Base-by-base conservation (phyloP, 768 basidiomycete genomes). In the Aureoboletus auriporus region DNA sequence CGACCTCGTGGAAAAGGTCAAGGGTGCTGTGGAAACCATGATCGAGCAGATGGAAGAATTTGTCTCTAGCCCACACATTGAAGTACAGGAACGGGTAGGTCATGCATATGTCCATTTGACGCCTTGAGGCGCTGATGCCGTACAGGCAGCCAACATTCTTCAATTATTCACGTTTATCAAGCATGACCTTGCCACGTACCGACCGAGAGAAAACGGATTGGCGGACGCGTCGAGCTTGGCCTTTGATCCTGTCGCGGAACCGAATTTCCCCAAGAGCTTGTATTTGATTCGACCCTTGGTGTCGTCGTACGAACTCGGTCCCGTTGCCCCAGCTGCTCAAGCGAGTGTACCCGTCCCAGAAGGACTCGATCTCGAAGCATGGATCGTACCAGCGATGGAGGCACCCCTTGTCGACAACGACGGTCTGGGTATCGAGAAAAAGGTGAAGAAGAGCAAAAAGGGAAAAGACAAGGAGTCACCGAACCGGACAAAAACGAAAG, bases 81-180 rank as follows among this genome's bases (percentile, higher is more conserved):
- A 97, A 60, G 85, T 97, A 10, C 93, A 96, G 69, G 94, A 98
- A 67, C 76, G 95, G 60, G 92, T 91, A 53, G 54, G 84, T 71
- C 27, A 8, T 30, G 28, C n/a, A 12, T 52, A 27, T 31, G 27
- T 38, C 33, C 1, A 6, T 39, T 13, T 8, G 17, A 7, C 12
- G 8, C 16, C 20, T 44, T n/a, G 23, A 49, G 52, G 49, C 33
- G 48, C 34, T 31, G 39, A 44, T 35, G 47, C 17, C 35, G 13
- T 11, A 34, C 52, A 93, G 91, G 89, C 91, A n/a, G 84, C 89
- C 16, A 90, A 93, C 55, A 75, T 82, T 28, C 65, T 82, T 8
- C 84, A 89, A 56, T 68, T 94, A 2, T 84, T 91, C 62, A 75
- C 74, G 2, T 89, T 93, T 57, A 78, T 93, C 43, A 75, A 78